Evolutionary conservation across 768 basidiomycete species (phyloP).

Genomic region (Macrocybe gigantea): DNA sequence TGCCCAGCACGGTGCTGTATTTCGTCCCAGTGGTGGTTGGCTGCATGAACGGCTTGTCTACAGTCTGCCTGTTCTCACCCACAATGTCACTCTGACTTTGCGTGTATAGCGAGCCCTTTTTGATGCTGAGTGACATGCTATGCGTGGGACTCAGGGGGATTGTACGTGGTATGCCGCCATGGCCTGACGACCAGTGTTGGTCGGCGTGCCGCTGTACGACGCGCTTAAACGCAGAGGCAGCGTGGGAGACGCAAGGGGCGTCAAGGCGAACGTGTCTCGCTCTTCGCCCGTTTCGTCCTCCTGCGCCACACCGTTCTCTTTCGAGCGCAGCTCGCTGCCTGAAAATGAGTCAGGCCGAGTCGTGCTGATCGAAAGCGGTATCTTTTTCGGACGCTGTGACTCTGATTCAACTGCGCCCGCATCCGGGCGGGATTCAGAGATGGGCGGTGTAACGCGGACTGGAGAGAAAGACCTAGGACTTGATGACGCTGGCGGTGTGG

Average conservation of each 20-base stretch:
- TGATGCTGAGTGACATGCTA: constrained; percentile 5
- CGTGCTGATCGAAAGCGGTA: no score
- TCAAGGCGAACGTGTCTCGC: constrained; percentile 13
- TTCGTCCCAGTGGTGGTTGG: constrained; percentile 53
- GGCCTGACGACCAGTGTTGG: constrained; percentile 42
- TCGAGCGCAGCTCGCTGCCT: no score
- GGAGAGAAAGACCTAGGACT: constrained; percentile 11
- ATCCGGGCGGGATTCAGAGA: no score
- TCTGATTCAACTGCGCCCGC: no score
- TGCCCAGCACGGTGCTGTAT: constrained; percentile 53
- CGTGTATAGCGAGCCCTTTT: constrained; percentile 8
- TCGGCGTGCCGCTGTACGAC: constrained; percentile 10
- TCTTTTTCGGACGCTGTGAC: no score
- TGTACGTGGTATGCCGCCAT: constrained; percentile 47
- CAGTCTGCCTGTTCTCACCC: constrained; percentile 1
- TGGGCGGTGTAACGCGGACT: constrained; percentile 5
- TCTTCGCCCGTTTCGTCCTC: constrained; percentile 11
- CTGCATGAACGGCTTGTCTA: constrained; percentile 20
- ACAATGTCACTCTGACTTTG: constrained; percentile 11
- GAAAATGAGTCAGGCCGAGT: no score
- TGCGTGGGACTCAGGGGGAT: constrained; percentile 39
- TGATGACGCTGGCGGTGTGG: constrained; percentile 13
- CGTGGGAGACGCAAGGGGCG: neutral
- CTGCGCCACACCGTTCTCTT: constrained; percentile 1
- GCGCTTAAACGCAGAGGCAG: no score